phyloP scores from a whole-genome alignment of 768 basidiomycete genomes.

The Tephrocybe rancida region DNA sequence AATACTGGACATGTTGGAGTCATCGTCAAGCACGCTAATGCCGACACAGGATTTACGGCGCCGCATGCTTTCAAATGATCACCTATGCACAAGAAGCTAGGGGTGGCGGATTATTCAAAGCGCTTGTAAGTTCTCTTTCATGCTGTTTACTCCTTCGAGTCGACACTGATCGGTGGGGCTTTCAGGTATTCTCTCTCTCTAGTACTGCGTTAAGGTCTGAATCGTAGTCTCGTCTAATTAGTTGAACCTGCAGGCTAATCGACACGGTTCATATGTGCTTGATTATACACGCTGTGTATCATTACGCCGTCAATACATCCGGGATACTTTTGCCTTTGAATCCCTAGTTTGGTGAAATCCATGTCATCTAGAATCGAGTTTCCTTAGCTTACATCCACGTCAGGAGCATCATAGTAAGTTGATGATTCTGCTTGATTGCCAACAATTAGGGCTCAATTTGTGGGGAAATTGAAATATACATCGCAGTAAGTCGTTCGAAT shows the following conservation, averaged over 20 bases:
- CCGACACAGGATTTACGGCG: not conserved
- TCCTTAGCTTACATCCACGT: too few relatives aligned
- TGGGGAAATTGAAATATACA: too few relatives aligned
- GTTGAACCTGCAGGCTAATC: not conserved
- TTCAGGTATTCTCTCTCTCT: not conserved
- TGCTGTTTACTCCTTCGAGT: too few relatives aligned
- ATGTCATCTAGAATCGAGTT: too few relatives aligned
- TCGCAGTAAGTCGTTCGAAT: too few relatives aligned
- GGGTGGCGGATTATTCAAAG: not conserved
- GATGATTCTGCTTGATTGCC: too few relatives aligned
- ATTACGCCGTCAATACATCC: not conserved
- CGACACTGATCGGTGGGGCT: not conserved
- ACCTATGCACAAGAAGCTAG: not conserved
- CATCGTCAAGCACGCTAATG: not conserved
- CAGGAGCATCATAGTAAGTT: too few relatives aligned
- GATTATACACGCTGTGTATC: not conserved
- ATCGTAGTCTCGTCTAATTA: too few relatives aligned
- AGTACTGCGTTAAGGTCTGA: not conserved
- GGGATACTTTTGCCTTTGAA: not conserved
- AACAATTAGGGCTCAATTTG: too few relatives aligned
- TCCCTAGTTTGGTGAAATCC: not conserved
- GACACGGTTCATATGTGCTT: not conserved
- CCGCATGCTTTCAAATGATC: not conserved
- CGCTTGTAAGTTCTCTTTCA: not conserved
- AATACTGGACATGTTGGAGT: not conserved